phyloP scores from a whole-genome alignment of 805 yeast species.

The Tetrapisispora arboricola region DNA sequence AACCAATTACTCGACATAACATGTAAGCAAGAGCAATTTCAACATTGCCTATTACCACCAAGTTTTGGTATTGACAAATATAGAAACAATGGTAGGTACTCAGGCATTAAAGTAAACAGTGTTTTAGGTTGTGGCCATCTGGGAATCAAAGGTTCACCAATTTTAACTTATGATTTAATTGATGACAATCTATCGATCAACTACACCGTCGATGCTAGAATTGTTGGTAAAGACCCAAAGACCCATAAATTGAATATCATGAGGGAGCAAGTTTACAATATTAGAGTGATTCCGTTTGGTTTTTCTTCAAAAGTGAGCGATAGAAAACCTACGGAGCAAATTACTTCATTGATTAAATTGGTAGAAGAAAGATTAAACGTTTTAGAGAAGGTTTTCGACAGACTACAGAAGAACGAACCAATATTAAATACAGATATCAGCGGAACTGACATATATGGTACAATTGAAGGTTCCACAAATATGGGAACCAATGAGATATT shows the following conservation, averaged over 20 bases:
- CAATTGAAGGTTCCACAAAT: conserved; percentile 14
- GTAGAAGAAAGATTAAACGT: conserved; percentile 23
- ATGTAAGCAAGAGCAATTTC: conserved; percentile 37
- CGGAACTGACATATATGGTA: conserved; percentile 22
- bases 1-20: conserved; percentile 40
- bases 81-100: conserved; percentile 24
- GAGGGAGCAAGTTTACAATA: conserved; percentile 29
- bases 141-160: conserved; percentile 43
- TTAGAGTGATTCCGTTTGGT: conserved; percentile 35
- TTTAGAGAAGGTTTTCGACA: conserved; percentile 16
- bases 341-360: conserved; percentile 15
- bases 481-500: conserved; percentile 20
- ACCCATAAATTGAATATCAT: conserved; percentile 25
- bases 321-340: conserved; percentile 16
- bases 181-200: conserved; percentile 38
- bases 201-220: conserved; percentile 46
- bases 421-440: conserved; percentile 21
- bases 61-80: conserved; percentile 31
- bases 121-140: conserved; percentile 41
- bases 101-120: conserved; percentile 25
- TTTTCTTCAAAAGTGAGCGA: conserved; percentile 17
- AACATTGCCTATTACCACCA: conserved; percentile 34
- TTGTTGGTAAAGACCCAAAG: conserved; percentile 37
- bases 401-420: conserved; percentile 15
- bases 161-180: conserved; percentile 41